Evolutionary conservation across 2,329 filamentous ascomycete genomes (phyloP).

Genomic region (Ophiostoma sp.): DNA sequence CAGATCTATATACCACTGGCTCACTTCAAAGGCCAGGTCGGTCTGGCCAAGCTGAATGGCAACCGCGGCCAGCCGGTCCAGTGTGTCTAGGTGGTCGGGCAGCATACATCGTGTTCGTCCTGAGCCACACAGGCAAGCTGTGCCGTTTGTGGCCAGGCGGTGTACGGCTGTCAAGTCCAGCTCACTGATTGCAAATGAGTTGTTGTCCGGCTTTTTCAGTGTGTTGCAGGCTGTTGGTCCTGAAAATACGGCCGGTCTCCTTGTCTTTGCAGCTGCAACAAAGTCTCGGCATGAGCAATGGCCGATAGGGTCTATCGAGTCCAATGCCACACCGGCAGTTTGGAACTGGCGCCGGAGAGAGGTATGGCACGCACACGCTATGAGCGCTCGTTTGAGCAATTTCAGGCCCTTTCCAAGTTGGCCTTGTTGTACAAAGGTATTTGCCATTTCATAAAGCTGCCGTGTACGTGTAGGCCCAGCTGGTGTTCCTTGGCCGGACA

Average conservation of each 20-base stretch:
- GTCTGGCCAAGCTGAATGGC: neutral
- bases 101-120: constrained; percentile 22
- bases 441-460: constrained; percentile 4
- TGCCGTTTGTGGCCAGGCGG: constrained; percentile 8
- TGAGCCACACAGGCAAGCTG: constrained; percentile 25
- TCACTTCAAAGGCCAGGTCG: constrained; percentile 10
- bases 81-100: constrained; percentile 18
- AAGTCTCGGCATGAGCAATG: constrained; percentile 27
- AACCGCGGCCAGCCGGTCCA: constrained; percentile 19
- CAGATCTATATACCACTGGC: constrained; percentile 24
- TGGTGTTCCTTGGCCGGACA: constrained; percentile 1
- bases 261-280: constrained; percentile 24
- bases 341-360: constrained; percentile 16
- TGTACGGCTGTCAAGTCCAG: constrained; percentile 25
- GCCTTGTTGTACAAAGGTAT: neutral
- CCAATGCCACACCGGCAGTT: constrained; percentile 19
- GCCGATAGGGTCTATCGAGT: constrained; percentile 21
- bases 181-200: constrained; percentile 17
- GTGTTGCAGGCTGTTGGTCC: neutral
- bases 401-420: neutral
- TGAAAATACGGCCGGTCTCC: neutral
- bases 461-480: neutral
- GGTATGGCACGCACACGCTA: constrained; percentile 21
- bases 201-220: neutral
- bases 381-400: constrained; percentile 18